A percentile compares a stretch with the other conserved stretches of the same genome.
phyloP scores from a whole-genome alignment of 208 protist species.

The Acanthamoeba sp. region DNA sequence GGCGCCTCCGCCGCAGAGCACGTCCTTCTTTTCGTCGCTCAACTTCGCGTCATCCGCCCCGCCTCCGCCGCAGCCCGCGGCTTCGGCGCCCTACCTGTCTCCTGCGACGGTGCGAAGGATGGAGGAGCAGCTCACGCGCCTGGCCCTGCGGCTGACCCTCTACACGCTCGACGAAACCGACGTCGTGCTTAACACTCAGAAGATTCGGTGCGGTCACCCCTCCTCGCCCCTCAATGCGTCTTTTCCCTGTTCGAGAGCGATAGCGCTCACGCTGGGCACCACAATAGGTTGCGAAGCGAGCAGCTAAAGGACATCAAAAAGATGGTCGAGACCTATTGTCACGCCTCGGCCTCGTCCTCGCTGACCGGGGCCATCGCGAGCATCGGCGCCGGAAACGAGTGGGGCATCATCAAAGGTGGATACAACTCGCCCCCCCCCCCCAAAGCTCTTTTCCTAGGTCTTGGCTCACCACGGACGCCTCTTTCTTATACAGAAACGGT shows the following conservation, averaged over 20 bases:
- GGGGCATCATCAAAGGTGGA: not conserved
- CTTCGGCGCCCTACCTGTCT: not conserved
- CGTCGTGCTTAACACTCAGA: slow-evolving; percentile 66
- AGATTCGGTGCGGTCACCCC: not conserved
- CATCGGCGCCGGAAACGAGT: slow-evolving; percentile 41
- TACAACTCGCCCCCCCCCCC: no score
- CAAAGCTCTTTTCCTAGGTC: not conserved
- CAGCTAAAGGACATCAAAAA: slow-evolving; percentile 61
- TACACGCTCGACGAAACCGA: slow-evolving; percentile 70
- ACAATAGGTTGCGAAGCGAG: slow-evolving; percentile 19
- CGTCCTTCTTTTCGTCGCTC: slow-evolving; percentile 43
- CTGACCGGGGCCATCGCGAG: slow-evolving; percentile 16
- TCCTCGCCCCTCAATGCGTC: no score
- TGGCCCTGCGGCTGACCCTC: slow-evolving; percentile 54
- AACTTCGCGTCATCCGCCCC: not conserved
- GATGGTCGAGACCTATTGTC: slow-evolving; percentile 61
- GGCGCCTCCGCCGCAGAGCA: not conserved
- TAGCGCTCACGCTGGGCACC: not conserved
- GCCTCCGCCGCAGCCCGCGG: not conserved
- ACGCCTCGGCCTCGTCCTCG: not conserved
- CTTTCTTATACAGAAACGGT: not conserved
- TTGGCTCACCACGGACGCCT: not conserved
- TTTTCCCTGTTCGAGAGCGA: no score
- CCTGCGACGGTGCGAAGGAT: not conserved
- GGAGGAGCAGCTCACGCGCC: slow-evolving; percentile 33